phyloP scores from a whole-genome alignment of 192 early-diverging fungal species.

The Kickxella alabastrina region DNA sequence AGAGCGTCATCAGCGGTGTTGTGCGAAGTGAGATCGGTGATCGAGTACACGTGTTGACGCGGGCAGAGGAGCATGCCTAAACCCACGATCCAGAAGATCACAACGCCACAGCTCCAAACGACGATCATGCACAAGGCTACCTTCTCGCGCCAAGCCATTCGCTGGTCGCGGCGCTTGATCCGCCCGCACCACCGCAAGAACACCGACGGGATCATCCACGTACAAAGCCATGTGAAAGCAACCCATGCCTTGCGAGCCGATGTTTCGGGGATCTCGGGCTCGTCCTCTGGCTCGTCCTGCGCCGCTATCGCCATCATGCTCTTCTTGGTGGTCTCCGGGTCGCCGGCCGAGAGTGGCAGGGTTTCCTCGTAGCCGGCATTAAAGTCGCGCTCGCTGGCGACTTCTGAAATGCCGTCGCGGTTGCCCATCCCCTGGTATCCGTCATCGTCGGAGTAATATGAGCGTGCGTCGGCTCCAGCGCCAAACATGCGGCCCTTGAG shows the following conservation, averaged over 20 bases:
- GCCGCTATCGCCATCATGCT: slow-evolving; percentile 16
- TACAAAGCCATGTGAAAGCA: slow-evolving; percentile 41
- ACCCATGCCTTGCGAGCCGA: slow-evolving; percentile 49
- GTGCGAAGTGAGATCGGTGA: slow-evolving; percentile 58
- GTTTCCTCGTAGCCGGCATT: slow-evolving; percentile 25
- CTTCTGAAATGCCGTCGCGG: slow-evolving; percentile 40
- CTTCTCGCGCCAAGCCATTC: slow-evolving; percentile 97
- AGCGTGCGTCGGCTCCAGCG: slow-evolving; percentile 54
- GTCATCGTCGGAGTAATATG: slow-evolving; percentile 62
- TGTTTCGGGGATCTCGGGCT: slow-evolving; percentile 55
- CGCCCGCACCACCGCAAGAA: slow-evolving; percentile 67
- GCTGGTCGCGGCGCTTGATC: slow-evolving; percentile 75
- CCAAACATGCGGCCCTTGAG: slow-evolving; percentile 50
- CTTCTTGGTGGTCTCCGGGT: slow-evolving; percentile 21
- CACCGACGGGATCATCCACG: slow-evolving; percentile 66
- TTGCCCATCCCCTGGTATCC: slow-evolving; percentile 52
- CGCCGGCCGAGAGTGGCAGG: slow-evolving; percentile 8
- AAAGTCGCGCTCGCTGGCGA: slow-evolving; percentile 35
- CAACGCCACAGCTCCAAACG: slow-evolving; percentile 66
- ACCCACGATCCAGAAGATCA: slow-evolving; percentile 82
- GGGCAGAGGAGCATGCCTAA: slow-evolving; percentile 76
- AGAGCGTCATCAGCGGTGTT: slow-evolving; percentile 56
- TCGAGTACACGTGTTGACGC: slow-evolving; percentile 67
- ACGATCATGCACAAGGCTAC: slow-evolving; percentile 87
- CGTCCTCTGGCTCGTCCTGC: slow-evolving; percentile 50